Base-by-base conservation (phyloP, 1,284 basidiomycete genomes). In the Paramarasmius palmivorus region DNA sequence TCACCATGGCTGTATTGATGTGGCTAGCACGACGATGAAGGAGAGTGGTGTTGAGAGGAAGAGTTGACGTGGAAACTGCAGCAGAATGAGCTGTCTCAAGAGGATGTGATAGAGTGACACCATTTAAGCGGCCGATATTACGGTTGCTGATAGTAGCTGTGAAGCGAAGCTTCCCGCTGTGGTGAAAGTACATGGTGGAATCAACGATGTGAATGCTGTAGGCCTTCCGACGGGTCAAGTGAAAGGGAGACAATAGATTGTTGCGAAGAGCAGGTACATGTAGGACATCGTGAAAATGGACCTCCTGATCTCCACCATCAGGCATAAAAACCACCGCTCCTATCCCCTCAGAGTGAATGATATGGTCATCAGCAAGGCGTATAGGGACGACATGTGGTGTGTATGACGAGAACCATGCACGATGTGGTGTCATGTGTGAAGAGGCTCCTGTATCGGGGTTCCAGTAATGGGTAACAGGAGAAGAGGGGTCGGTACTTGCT, bases 291-390 rank as follows among this genome's bases (percentile, higher is more conserved):
- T 51, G 46, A 42, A 73, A 69, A 38, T 67, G 59, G 37, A 72
- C 59, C 46, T 49, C 41, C 46, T 49, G 36, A 10, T 25, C 40
- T 34, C 39, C 22, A 42, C 54, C 58, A 23, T 62, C 61, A 17
- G 64, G 70, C 22, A 57, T 42, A 56, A 72, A 71, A 26, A 62
- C 57, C 15, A 73, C 68, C 47, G 61, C 58, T 9, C 63, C 69
- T 4, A 68, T 55, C 3, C 68, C 67, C 45, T 58, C 65, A 42
- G 64, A 66, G 57, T 65, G 68, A 41, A 73, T 58, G n/a, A 67
- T 45, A 5, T 51, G 51, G 44, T 65, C 54, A 56, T 71, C 62
- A 12, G 68, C 69, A 12, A 71, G 59, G 7, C 54, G 26, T 23
- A 72, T 62, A 20, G 67, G 60, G 20, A 64, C 54, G 14, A 38